Evolutionary conservation across 805 yeast species (phyloP).

Genomic region (Metschnikowia bowlesiae): DNA sequence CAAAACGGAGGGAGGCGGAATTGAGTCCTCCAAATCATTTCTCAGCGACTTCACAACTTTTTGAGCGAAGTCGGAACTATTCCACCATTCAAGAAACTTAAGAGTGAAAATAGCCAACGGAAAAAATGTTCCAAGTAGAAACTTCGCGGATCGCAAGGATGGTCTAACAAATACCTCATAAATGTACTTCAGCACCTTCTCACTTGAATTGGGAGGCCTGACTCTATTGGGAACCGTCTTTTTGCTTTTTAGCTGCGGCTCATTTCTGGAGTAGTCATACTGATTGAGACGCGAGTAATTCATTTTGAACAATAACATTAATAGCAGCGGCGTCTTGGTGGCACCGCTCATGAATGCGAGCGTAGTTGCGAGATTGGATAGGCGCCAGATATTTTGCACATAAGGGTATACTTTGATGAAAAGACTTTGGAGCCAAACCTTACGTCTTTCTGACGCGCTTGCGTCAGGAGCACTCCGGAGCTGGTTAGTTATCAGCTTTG

Average conservation of each 20-base stretch:
- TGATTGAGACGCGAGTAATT: constrained; percentile 60
- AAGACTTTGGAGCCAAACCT: constrained; percentile 28
- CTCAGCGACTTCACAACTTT: constrained; percentile 49
- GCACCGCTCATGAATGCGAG: constrained; percentile 64
- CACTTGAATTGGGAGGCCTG: constrained; percentile 39
- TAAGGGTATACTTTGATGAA: constrained; percentile 63
- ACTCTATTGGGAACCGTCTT: constrained; percentile 22
- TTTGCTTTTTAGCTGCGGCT: constrained; percentile 13
- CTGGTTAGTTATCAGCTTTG: constrained; percentile 52
- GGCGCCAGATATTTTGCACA: constrained; percentile 42
- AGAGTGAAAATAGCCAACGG: constrained; percentile 79
- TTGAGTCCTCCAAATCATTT: constrained; percentile 41
- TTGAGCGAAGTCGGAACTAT: constrained; percentile 64
- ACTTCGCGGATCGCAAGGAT: constrained; percentile 28
- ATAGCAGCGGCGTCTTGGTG: constrained; percentile 56
- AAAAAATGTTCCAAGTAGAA: constrained; percentile 49
- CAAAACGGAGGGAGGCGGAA: constrained; percentile 45
- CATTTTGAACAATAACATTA: constrained; percentile 58
- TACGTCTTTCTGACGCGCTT: constrained; percentile 22
- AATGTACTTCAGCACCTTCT: constrained; percentile 27
- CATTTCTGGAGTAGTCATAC: constrained; percentile 45
- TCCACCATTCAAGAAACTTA: constrained; percentile 93
- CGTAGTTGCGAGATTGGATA: constrained; percentile 53
- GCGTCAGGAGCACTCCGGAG: constrained; percentile 22
- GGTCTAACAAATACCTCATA: constrained; percentile 22